A percentile compares a stretch with the other conserved stretches of the same genome.
phyloP scores from a whole-genome alignment of 2,329 filamentous ascomycete species.

The Harringtonia aguacate region DNA sequence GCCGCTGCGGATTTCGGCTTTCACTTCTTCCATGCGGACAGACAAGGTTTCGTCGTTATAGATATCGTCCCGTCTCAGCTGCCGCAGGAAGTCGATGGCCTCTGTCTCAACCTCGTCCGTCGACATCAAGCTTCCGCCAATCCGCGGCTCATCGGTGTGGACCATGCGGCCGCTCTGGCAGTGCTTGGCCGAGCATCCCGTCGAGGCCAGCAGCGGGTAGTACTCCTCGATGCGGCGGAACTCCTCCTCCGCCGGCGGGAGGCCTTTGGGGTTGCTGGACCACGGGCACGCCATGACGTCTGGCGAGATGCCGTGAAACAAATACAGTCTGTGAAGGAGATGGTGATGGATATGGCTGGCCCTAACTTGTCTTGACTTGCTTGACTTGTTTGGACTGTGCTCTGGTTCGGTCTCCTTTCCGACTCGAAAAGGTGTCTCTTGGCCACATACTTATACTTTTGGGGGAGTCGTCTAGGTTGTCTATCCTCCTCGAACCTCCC shows the following conservation, averaged over 20 bases:
- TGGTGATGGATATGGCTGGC: too few relatives aligned
- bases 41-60: not conserved
- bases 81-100: not conserved
- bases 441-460: too few relatives aligned
- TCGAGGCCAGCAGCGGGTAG: constrained; percentile 1
- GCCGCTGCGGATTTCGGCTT: not conserved
- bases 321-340: too few relatives aligned
- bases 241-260: constrained; percentile 1
- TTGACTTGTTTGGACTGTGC: too few relatives aligned
- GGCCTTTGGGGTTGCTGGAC: too few relatives aligned
- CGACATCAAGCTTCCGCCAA: not conserved
- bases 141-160: constrained; percentile 3
- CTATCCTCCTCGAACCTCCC: too few relatives aligned
- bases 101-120: not conserved
- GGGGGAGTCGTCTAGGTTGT: too few relatives aligned
- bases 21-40: not conserved
- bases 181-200: not conserved
- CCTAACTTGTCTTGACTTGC: too few relatives aligned
- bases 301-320: too few relatives aligned
- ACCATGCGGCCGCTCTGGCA: constrained; percentile 1
- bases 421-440: too few relatives aligned
- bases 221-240: not conserved
- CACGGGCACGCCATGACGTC: too few relatives aligned
- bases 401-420: too few relatives aligned
- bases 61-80: constrained; percentile 1